phyloP scores from a whole-genome alignment of 1,284 basidiomycete genomes.

The Cystobasidium sp. region DNA sequence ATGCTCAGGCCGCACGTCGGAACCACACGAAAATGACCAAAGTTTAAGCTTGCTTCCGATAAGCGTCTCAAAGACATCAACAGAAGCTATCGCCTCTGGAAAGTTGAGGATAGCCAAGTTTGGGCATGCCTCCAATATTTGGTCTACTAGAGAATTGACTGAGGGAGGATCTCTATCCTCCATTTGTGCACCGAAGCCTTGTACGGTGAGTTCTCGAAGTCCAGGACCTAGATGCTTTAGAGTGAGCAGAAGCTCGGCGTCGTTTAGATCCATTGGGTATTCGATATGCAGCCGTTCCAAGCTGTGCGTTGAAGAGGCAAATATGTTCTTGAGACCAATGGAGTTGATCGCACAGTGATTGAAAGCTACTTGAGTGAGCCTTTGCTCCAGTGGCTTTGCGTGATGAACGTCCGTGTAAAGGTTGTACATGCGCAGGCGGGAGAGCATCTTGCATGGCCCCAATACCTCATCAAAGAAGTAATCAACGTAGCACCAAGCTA shows the following conservation, averaged over 20 bases:
- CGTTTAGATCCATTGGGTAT: constrained; percentile 15
- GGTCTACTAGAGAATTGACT: background rate
- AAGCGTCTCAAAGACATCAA: background rate
- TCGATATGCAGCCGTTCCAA: constrained; percentile 19
- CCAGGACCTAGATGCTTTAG: background rate
- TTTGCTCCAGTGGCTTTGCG: background rate
- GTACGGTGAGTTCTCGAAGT: background rate
- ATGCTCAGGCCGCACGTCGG: constrained; percentile 17
- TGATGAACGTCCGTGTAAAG: background rate
- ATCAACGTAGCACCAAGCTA: constrained; percentile 25
- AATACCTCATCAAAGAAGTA: constrained; percentile 24
- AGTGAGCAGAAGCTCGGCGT: constrained; percentile 11
- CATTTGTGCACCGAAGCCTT: background rate
- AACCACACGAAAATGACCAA: constrained; percentile 25
- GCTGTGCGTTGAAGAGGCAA: background rate
- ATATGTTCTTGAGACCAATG: background rate
- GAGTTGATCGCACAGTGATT: constrained; percentile 9
- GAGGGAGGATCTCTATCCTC: background rate
- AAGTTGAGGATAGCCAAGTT: constrained; percentile 25
- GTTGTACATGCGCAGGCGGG: constrained; percentile 26
- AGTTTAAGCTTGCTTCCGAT: constrained; percentile 16
- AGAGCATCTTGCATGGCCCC: background rate
- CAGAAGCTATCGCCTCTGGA: constrained; percentile 11
- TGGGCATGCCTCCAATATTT: constrained; percentile 10
- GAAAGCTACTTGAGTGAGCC: constrained; percentile 13